Conservation (phyloP, 2,329 filamentous ascomycete species). For the Sarocladium brachiariae region DNA sequence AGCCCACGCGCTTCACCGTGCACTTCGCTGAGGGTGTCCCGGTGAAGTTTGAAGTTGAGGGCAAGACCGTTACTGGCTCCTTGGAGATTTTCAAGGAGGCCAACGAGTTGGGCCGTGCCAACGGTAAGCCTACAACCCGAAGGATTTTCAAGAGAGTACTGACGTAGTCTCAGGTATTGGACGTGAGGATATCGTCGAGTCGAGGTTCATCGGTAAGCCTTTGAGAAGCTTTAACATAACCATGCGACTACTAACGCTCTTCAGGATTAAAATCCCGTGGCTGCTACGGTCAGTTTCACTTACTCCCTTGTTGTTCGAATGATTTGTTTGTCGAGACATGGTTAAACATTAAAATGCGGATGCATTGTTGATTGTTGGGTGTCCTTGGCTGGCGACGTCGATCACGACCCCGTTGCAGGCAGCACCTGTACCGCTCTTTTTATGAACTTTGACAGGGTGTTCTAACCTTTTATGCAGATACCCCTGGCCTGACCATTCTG, state of each 20-base stretch:
- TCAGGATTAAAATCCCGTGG: conserved; percentile 16
- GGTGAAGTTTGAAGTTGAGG: conserved; percentile 49
- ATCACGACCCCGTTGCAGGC: not conserved
- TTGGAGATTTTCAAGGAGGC: conserved; percentile 57
- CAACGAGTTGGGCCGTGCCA: conserved; percentile 47
- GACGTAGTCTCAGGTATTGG: conserved; percentile 12
- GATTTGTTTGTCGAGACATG: too few species aligned
- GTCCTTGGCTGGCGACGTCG: too few species aligned
- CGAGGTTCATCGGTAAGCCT: conserved; percentile 12
- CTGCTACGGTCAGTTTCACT: conserved; percentile 12
- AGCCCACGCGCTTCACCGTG: conserved; percentile 57
- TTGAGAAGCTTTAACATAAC: not conserved
- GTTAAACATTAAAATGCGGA: too few species aligned
- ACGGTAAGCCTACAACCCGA: not conserved
- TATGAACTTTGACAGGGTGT: not conserved
- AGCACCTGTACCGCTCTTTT: not conserved
- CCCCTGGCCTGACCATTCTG: conserved; percentile 16
- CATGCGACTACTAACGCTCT: conserved; percentile 10
- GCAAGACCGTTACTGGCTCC: conserved; percentile 42
- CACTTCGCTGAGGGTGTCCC: conserved; percentile 62
- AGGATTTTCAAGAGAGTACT: conserved; percentile 1
- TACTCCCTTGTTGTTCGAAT: not conserved
- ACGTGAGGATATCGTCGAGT: conserved; percentile 18
- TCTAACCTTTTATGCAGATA: conserved; percentile 9
- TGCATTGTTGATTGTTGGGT: too few species aligned